Conservation (phyloP, 164 flowering plant species). For the grape (Vitis vinifera) region ASM3070453v1 NC_081808.1:22419001-22419500, state of each 20-base stretch:
- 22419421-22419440: constrained; percentile 2
- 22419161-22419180: constrained; percentile 28
- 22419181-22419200: constrained; percentile 42
- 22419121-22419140: too few relatives aligned
- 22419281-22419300: constrained; percentile 36
- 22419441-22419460: constrained; percentile 14
- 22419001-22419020: too few relatives aligned
- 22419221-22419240: constrained; percentile 37
- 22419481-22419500: constrained; percentile 18
- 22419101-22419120: too few relatives aligned
- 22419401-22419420: background rate
- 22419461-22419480: background rate
- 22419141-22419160: constrained; percentile 24
- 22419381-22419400: background rate
- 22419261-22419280: constrained; percentile 30
- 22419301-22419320: constrained; percentile 41
- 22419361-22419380: background rate
- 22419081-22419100: too few relatives aligned
- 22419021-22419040: too few relatives aligned
- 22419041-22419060: too few relatives aligned
- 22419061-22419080: too few relatives aligned
- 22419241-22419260: constrained; percentile 41
- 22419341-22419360: constrained; percentile 17
- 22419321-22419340: constrained; percentile 52
- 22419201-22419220: constrained; percentile 44